Evolutionary conservation across 495 filamentous ascomycete species (phyloP), one percentile per base, ranked within the genome.

Genomic region (Penicillium alfredii): DNA sequence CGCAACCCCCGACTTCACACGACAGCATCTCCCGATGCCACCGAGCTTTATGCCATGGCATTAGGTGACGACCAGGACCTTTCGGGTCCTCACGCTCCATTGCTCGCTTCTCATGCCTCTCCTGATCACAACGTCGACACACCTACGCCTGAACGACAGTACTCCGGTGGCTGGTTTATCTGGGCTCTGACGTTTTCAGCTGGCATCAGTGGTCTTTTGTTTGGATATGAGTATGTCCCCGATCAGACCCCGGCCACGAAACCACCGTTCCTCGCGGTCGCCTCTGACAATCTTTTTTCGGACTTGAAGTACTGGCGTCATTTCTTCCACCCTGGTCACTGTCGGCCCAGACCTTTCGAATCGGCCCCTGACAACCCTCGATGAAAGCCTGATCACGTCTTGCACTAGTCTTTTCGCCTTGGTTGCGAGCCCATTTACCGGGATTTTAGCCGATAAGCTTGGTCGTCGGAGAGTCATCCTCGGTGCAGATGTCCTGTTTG

Each of bases 341-440:
- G 77, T 94, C 45, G 74, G 73, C 28, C 72, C 74, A 2, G 81
- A 86, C 37, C 77, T 94, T n/a, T 88, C 85, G 4, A 51, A 62
- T 30, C 72, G 73, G 5, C 58, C 70, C 9, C 69, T 92, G 20
- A 80, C 74, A 4, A 85, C 80, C 3, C 67, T 88, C 21, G 84
- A 93, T 56, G 93, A 90, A 45, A 84, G 82, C 17, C 60, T 93
- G 16, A 83, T 94, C 41, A 93, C 88, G 0, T 86, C 86, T 3
- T 80, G 73, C 19, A 94, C 88, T 1, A 82, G 84, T 11, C 63
- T 94, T 10, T 80, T 85, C 49, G 88, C 88, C 6, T 73, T 96
- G 3, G 37, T 92, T 29, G 72, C 82, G 1, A 82, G 81, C n/a
- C 84, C 88, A 1, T 55, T 87, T 27, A 78, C 85, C 4, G 87